A percentile compares a stretch with the other conserved stretches of the same genome.
These are phyloP conservation scores for Hypsizygus ulmarius DNA, from an alignment of 1,284 basidiomycete genomes.

Conservation along the genomic window DNA sequence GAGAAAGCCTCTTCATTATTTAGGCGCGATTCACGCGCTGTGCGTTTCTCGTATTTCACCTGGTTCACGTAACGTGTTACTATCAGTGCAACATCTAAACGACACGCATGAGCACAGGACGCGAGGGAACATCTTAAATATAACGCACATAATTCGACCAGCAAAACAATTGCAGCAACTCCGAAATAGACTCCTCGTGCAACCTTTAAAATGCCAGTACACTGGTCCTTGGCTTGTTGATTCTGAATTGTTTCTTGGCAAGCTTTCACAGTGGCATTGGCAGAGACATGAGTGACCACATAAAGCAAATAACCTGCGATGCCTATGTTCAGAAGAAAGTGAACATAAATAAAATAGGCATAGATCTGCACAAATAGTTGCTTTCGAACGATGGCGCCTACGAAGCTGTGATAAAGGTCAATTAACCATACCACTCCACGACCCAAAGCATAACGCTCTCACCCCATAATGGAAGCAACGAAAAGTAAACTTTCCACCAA, in stretches of 20 bases:
- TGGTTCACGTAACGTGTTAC: slow-evolving; percentile 60
- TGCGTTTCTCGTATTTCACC: slow-evolving; percentile 49
- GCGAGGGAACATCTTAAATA: background rate
- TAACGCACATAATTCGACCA: slow-evolving; percentile 53
- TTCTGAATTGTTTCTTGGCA: slow-evolving; percentile 48
- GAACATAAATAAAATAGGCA: slow-evolving; percentile 53
- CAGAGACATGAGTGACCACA: slow-evolving; percentile 44
- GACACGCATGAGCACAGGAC: slow-evolving; percentile 3
- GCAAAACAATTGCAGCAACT: slow-evolving; percentile 43
- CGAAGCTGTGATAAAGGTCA: slow-evolving; percentile 38
- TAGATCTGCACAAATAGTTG: slow-evolving; percentile 57
- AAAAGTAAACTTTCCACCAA: slow-evolving; percentile 52
- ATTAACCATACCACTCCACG: background rate
- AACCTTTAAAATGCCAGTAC: slow-evolving; percentile 40
- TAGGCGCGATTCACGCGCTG: slow-evolving; percentile 34
- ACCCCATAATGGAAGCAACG: slow-evolving; percentile 55
- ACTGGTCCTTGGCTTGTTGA: slow-evolving; percentile 40
- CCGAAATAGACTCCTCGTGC: slow-evolving; percentile 46
- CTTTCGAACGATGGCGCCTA: slow-evolving; percentile 59
- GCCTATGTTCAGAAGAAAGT: slow-evolving; percentile 55
- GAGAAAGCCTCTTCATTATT: slow-evolving; percentile 34
- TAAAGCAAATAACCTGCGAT: slow-evolving; percentile 53
- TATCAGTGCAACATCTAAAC: slow-evolving; percentile 53
- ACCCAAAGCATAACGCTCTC: slow-evolving; percentile 18
- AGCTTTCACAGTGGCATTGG: slow-evolving; percentile 38